Percentiles rank a stretch among this genome's conserved stretches.
These are phyloP conservation scores for Jacaranda mimosifolia DNA, from an alignment of 257 asterid species.

Conservation along the genomic window DNA sequence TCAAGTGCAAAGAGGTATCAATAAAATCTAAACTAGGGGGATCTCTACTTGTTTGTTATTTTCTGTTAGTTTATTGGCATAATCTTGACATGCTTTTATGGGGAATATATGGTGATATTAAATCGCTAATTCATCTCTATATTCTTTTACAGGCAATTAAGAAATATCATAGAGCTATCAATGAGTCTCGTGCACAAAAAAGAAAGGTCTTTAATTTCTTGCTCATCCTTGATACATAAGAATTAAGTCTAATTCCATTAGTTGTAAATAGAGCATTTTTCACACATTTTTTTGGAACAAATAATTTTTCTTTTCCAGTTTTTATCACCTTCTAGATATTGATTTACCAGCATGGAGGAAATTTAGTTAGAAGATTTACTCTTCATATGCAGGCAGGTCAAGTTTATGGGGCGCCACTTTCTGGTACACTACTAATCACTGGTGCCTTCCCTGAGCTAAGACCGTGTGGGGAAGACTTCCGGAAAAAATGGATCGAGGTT, in stretches of 20 bases:
- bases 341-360: conserved; percentile 21
- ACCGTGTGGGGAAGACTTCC: conserved; percentile 90
- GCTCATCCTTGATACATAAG: conserved; percentile 16
- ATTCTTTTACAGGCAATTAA: conserved; percentile 75
- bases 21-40: conserved; percentile 16
- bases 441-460: conserved; percentile 91
- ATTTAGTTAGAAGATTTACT: conserved; percentile 19
- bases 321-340: conserved; percentile 11
- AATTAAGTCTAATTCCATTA: conserved; percentile 15
- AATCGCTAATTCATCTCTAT: conserved; percentile 32
- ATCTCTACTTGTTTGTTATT: conserved; percentile 8
- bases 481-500: conserved; percentile 99
- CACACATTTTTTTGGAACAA: conserved; percentile 8
- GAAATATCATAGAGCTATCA: conserved; percentile 92
- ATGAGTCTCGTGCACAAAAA: conserved; percentile 93
- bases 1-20: conserved; percentile 91
- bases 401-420: conserved; percentile 96
- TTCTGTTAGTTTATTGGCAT: conserved; percentile 10
- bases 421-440: conserved; percentile 78
- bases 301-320: conserved; percentile 8
- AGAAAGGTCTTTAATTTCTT: conserved; percentile 73
- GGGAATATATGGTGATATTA: conserved; percentile 21
- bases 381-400: conserved; percentile 84
- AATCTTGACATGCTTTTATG: conserved; percentile 2
- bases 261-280: conserved; percentile 12